Percentiles rank a stretch among this genome's conserved stretches.
phyloP scores from a whole-genome alignment of 2,329 filamentous ascomycete species.

The Aspergillus unguis region DNA sequence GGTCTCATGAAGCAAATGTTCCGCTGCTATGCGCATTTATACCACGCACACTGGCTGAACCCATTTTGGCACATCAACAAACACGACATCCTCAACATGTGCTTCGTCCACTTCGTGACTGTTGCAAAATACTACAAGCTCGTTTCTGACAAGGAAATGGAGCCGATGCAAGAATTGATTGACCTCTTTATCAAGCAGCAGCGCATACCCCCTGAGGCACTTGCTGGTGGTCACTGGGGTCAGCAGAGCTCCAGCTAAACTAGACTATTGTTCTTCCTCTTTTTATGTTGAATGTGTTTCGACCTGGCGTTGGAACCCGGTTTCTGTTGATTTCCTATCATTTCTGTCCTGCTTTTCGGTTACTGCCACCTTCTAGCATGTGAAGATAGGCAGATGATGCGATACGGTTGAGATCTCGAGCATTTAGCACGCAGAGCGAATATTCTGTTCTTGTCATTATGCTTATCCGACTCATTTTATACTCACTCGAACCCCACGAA shows the following conservation, averaged over 20 bases:
- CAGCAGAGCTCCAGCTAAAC: slow-evolving; percentile 34
- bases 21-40: slow-evolving; percentile 94
- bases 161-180: slow-evolving; percentile 93
- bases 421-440: slow-evolving; percentile 38
- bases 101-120: slow-evolving; percentile 79
- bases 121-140: slow-evolving; percentile 78
- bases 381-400: slow-evolving; percentile 22
- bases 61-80: slow-evolving; percentile 78
- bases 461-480: slow-evolving; percentile 14
- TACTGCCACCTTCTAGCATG: slow-evolving; percentile 11
- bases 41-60: slow-evolving; percentile 90
- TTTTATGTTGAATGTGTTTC: slow-evolving; percentile 25
- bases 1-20: slow-evolving; percentile 98
- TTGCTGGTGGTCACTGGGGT: slow-evolving; percentile 42
- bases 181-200: slow-evolving; percentile 89
- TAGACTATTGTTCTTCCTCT: slow-evolving; percentile 11
- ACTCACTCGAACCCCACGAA: not conserved
- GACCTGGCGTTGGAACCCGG: slow-evolving; percentile 34
- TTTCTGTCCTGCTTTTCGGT: slow-evolving; percentile 9
- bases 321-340: slow-evolving; percentile 20
- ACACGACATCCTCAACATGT: slow-evolving; percentile 73
- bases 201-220: slow-evolving; percentile 70
- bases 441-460: slow-evolving; percentile 21
- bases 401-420: slow-evolving; percentile 26
- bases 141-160: slow-evolving; percentile 82